These are phyloP conservation scores for Anisodus tanguticus DNA, from an alignment of 257 asterid genomes.

Conservation along the genomic window DNA sequence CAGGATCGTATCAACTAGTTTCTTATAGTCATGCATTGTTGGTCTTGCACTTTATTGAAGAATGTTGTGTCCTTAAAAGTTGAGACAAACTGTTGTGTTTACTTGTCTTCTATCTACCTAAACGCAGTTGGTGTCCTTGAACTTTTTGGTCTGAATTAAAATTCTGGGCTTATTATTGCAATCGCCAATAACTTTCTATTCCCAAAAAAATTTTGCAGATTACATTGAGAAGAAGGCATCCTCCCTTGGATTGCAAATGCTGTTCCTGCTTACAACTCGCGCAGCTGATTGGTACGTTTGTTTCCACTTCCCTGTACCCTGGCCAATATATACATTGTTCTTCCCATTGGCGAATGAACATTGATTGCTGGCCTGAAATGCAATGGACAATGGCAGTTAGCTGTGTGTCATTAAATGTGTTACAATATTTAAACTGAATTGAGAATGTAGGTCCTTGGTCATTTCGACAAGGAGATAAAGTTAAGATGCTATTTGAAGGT, in stretches of 20 bases:
- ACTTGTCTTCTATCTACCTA: not conserved
- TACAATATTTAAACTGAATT: not conserved
- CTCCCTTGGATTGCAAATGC: slow-evolving; percentile 69
- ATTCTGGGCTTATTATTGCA: not conserved
- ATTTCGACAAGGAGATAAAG: not conserved
- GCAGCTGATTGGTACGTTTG: slow-evolving; percentile 88
- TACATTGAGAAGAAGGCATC: slow-evolving; percentile 92
- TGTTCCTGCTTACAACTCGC: slow-evolving; percentile 89
- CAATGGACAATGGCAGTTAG: not conserved
- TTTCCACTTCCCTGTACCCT: slow-evolving; percentile 17
- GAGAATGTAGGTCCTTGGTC: not conserved
- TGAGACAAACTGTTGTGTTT: not conserved
- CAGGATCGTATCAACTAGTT: not conserved
- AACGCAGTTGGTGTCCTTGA: slow-evolving; percentile 12
- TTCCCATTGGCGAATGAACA: not conserved
- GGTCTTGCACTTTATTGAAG: not conserved
- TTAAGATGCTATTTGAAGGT: not conserved
- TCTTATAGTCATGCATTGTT: not conserved
- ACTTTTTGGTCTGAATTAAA: not conserved
- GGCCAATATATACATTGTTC: slow-evolving; percentile 22
- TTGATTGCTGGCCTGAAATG: not conserved
- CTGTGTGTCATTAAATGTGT: not conserved
- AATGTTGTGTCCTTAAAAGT: not conserved
- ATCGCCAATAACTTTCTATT: not conserved
- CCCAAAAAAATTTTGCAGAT: slow-evolving; percentile 51